These are phyloP conservation scores for Alternaria atra DNA, from an alignment of 2,329 filamentous ascomycete genomes.

Conservation along the genomic window DNA sequence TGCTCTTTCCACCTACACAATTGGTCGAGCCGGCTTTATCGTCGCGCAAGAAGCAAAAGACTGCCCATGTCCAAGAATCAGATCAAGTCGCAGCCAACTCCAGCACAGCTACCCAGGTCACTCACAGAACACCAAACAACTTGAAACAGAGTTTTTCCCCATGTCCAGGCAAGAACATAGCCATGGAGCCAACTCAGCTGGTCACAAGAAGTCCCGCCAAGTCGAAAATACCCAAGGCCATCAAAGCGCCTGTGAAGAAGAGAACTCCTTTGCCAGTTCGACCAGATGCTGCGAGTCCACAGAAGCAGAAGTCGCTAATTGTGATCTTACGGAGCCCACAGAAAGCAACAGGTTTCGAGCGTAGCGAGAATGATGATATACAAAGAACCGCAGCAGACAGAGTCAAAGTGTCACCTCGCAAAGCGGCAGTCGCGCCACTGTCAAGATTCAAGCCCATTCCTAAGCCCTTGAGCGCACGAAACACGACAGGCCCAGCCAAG, in stretches of 20 bases:
- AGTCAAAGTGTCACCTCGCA: slow-evolving; percentile 12
- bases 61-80: neutral
- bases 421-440: neutral
- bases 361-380: neutral
- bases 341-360: neutral
- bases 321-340: slow-evolving; percentile 1
- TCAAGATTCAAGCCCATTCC: neutral
- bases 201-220: neutral
- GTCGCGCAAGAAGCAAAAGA: slow-evolving; percentile 12
- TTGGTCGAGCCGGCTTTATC: neutral
- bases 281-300: neutral
- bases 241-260: neutral
- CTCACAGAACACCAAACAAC: neutral
- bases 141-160: neutral
- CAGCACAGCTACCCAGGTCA: neutral
- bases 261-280: neutral
- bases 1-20: slow-evolving; percentile 36
- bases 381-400: slow-evolving; percentile 4
- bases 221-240: neutral
- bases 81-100: neutral
- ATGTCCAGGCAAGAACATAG: neutral
- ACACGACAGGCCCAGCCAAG: neutral
- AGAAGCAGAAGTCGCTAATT: neutral
- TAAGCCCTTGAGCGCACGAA: neutral
- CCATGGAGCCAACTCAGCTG: neutral